Evolutionary conservation across 371 early-diverging fungal genomes (phyloP).

Genomic region (Syncephalastrum contaminatum): DNA sequence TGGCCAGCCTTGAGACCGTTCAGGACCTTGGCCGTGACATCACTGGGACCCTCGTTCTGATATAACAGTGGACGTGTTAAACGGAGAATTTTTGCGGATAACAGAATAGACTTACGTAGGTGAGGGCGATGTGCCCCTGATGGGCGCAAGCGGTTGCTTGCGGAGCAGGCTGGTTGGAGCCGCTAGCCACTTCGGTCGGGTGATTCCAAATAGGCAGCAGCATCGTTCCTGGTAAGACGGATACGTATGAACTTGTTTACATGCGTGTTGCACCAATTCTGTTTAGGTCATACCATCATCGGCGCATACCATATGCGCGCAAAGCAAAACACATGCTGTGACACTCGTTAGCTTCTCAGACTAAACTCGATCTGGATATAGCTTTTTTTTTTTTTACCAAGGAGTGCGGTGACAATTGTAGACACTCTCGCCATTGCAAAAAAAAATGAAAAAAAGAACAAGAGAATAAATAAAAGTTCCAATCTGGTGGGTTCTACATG

Average conservation of each 20-base stretch:
- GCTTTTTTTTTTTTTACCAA: neutral
- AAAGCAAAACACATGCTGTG: constrained; percentile 6
- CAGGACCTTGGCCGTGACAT: constrained; percentile 54
- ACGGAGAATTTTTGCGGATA: constrained; percentile 1
- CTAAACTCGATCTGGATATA: too few relatives aligned
- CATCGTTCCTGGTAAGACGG: constrained; percentile 17
- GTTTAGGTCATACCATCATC: constrained; percentile 10
- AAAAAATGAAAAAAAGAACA: constrained; percentile 5
- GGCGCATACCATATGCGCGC: constrained; percentile 8
- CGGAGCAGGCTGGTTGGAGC: constrained; percentile 29
- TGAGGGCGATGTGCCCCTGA: constrained; percentile 53
- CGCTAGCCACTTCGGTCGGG: constrained; percentile 27
- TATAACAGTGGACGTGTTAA: neutral
- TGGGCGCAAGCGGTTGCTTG: constrained; percentile 50
- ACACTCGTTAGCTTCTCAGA: neutral
- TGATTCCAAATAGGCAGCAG: constrained; percentile 47
- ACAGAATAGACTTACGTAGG: constrained; percentile 44
- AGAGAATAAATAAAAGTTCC: neutral
- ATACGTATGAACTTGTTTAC: neutral
- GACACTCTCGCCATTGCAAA: neutral
- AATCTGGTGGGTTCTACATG: neutral
- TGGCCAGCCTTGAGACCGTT: constrained; percentile 51
- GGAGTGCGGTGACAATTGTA: neutral
- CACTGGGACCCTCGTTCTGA: constrained; percentile 64
- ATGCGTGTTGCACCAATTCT: neutral